Evolutionary conservation across 2,329 filamentous ascomycete genomes (phyloP), one percentile per base, ranked within the genome.

Genomic region (Fusarium haematococcum): DNA sequence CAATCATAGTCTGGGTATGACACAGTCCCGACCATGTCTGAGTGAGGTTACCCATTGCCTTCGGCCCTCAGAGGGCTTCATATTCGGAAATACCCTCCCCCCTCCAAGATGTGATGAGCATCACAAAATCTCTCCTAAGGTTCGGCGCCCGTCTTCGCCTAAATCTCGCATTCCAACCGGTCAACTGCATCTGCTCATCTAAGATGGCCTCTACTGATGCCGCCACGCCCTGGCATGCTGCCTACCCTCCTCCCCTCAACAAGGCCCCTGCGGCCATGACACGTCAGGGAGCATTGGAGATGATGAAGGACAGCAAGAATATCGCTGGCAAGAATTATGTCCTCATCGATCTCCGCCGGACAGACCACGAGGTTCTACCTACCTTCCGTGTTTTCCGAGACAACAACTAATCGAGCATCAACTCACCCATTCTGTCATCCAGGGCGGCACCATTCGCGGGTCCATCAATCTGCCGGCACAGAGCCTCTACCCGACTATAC

Each of bases 361-460:
- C 65, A 33, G 75, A 88, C 71, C 82, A 83, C 70, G 84, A 86
- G 81, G 86, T 87, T 79, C 39, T 20, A 68, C 25, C 32, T 45
- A 52, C 16, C 33, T 14, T 59, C 16, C 10, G 20, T 16, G 32
- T 37, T 33, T 56, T 11, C 23, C 32, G 10, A 41, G 8, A 41
- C 18, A 41, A 41, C 9, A 41, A 41, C n/a, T 41, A 41, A 41
- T 41, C 39, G 18, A 20, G 18, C 39, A 20, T 20, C 39, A 20
- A 41, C 39, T 41, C 18, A 41, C 39, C 39, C 18, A 20, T 20
- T 20, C 9, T 20, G 18, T 20, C 56, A 25, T n/a, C 23, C 68
- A 89, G 88, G 89, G 90, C 48, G 89, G 89, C 52, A 89, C 87
- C 0, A 89, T 91, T 73, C 82, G 81, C 13, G 85, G 84, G 2